A percentile compares a stretch with the other conserved stretches of the same genome.
Evolutionary conservation across 495 filamentous ascomycete species (phyloP).

Genomic region (Wilcoxina mikolae): DNA sequence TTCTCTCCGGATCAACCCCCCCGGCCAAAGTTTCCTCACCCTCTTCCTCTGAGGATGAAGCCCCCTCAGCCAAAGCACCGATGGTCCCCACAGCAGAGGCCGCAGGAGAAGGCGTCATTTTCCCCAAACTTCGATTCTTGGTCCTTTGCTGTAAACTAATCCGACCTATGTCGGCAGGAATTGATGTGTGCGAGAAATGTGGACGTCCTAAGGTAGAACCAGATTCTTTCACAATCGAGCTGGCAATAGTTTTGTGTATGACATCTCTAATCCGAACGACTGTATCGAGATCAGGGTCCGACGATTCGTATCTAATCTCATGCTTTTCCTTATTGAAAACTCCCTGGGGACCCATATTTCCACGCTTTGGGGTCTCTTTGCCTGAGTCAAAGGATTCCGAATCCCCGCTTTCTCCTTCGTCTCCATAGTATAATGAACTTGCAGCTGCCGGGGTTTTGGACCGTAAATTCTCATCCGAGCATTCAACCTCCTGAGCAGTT

Average conservation of each 20-base stretch:
- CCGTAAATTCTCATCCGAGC: background rate
- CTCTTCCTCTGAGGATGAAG: background rate
- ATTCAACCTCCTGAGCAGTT: background rate
- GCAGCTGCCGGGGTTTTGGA: background rate
- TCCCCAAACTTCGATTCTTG: background rate
- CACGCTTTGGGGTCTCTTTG: background rate
- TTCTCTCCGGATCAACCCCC: conserved; percentile 14
- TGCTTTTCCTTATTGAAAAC: background rate
- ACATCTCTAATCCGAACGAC: conserved; percentile 15
- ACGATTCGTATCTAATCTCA: conserved; percentile 4
- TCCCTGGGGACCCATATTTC: background rate
- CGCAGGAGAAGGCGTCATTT: background rate
- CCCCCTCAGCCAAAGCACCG: background rate
- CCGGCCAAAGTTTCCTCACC: conserved; percentile 7
- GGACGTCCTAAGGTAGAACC: conserved; percentile 12
- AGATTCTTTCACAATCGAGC: conserved; percentile 16
- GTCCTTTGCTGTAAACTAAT: background rate
- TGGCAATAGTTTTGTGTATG: conserved; percentile 12
- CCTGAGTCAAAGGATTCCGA: background rate
- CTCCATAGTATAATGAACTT: conserved; percentile 17
- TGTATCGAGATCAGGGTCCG: conserved; percentile 2
- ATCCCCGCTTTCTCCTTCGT: conserved; percentile 6
- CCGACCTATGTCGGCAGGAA: conserved; percentile 14
- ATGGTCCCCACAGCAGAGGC: background rate
- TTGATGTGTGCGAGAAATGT: conserved; percentile 17